phyloP scores from a whole-genome alignment of 2,329 filamentous ascomycete species.

The Diaporthe australafricana region DNA sequence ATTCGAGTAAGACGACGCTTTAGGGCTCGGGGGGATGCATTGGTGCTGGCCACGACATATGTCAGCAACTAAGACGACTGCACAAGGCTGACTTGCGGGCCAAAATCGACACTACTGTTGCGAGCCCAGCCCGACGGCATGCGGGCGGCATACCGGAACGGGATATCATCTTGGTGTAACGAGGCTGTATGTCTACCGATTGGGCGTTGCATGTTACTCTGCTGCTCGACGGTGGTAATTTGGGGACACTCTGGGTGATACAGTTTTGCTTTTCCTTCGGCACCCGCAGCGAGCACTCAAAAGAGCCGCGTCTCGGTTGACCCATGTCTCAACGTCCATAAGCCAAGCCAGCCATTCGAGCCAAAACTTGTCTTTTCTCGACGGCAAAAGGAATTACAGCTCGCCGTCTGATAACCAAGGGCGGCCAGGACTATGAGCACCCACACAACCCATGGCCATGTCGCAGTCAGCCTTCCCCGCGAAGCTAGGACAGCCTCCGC shows the following conservation, averaged over 20 bases:
- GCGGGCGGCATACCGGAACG: conserved; percentile 8
- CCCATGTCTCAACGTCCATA: conserved; percentile 18
- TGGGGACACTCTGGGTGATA: conserved; percentile 10
- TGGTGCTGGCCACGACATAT: conserved; percentile 29
- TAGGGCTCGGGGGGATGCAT: conserved; percentile 11
- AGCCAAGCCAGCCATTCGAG: conserved; percentile 9
- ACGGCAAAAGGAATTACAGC: conserved; percentile 4
- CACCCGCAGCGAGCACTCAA: conserved; percentile 3
- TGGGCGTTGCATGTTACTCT: conserved; percentile 15
- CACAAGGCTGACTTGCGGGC: not conserved
- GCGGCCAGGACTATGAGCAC: not conserved
- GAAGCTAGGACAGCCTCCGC: not conserved
- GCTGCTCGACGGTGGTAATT: conserved; percentile 5
- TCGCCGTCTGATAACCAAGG: not conserved
- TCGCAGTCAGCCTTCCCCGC: not conserved
- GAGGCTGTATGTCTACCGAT: conserved; percentile 1
- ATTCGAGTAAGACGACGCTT: conserved; percentile 8
- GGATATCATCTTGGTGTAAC: not conserved
- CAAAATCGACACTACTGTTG: not conserved
- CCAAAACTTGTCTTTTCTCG: not conserved
- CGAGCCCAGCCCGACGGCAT: not conserved
- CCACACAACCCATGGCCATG: not conserved
- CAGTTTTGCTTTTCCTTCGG: conserved; percentile 14
- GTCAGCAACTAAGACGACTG: conserved; percentile 14
- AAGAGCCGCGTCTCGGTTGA: conserved; percentile 30